Percentiles rank a stretch among this genome's conserved stretches.
Conservation (phyloP, 176 grass and related monocot genomes). For the Dendrocalamus sinicus region DNA sequence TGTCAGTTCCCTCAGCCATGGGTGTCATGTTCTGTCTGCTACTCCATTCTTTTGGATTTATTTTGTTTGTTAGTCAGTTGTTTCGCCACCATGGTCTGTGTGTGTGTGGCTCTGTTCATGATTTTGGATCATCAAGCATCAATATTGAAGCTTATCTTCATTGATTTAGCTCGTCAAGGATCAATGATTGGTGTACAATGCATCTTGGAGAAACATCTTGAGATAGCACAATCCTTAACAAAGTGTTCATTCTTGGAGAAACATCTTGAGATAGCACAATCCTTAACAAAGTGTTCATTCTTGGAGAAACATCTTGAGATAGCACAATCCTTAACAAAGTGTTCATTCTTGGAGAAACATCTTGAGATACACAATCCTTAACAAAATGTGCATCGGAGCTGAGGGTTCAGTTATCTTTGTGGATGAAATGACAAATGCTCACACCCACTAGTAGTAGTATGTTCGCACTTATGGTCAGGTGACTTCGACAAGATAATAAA, state of each 20-base stretch:
- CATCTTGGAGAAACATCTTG: no score
- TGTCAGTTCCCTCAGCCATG: slow-evolving; percentile 44
- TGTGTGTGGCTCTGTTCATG: not conserved
- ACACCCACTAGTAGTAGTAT: not conserved
- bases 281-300: not conserved
- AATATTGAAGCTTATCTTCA: not conserved
- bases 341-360: not conserved
- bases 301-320: not conserved
- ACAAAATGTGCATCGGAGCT: not conserved
- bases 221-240: not conserved
- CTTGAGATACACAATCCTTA: not conserved
- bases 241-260: not conserved
- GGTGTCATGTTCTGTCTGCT: slow-evolving; percentile 29
- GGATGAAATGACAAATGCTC: no score
- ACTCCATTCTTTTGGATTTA: not conserved
- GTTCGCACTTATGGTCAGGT: not conserved
- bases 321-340: not conserved
- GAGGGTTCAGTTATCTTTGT: not conserved
- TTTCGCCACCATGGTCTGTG: not conserved
- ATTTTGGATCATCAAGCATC: not conserved
- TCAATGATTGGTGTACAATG: not conserved
- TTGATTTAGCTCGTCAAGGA: not conserved
- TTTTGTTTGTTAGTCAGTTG: not conserved
- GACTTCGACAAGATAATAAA: not conserved
- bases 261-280: not conserved